phyloP scores from a whole-genome alignment of 352 stramenopile species.

The Globisporangium carolinianum region DNA sequence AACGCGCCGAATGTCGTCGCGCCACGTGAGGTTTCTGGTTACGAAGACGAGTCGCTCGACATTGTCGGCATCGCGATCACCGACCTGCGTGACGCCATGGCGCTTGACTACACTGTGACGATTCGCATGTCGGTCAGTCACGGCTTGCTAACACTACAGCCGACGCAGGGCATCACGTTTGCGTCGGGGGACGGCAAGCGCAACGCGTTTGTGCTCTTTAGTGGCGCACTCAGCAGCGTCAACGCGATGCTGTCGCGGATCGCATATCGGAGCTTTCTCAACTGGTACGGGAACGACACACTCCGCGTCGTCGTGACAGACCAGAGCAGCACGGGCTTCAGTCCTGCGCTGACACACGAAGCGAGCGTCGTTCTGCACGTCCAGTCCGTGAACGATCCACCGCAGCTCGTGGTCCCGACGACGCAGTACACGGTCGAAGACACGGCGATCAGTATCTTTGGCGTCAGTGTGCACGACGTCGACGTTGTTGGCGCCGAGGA shows the following conservation, averaged over 20 bases:
- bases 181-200: constrained; percentile 32
- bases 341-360: constrained; percentile 25
- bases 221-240: constrained; percentile 45
- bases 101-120: constrained; percentile 52
- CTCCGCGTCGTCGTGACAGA: constrained; percentile 49
- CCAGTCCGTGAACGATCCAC: constrained; percentile 55
- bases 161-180: constrained; percentile 59
- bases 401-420: constrained; percentile 41
- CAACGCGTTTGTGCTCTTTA: constrained; percentile 62
- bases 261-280: constrained; percentile 53
- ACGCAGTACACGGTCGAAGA: constrained; percentile 52
- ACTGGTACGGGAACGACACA: constrained; percentile 68
- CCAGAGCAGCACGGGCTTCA: constrained; percentile 60
- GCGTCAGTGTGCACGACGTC: constrained; percentile 50
- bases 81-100: constrained; percentile 43
- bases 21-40: constrained; percentile 23
- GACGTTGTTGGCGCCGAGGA: constrained; percentile 21
- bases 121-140: constrained; percentile 50
- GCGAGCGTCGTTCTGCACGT: constrained; percentile 30
- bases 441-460: constrained; percentile 56
- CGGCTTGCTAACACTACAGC: constrained; percentile 41
- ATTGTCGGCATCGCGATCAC: constrained; percentile 36
- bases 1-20: constrained; percentile 52
- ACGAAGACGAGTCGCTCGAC: constrained; percentile 40
- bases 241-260: constrained; percentile 43